phyloP scores from a whole-genome alignment of 2,329 filamentous ascomycete genomes.

The Daldinia sp. region DNA sequence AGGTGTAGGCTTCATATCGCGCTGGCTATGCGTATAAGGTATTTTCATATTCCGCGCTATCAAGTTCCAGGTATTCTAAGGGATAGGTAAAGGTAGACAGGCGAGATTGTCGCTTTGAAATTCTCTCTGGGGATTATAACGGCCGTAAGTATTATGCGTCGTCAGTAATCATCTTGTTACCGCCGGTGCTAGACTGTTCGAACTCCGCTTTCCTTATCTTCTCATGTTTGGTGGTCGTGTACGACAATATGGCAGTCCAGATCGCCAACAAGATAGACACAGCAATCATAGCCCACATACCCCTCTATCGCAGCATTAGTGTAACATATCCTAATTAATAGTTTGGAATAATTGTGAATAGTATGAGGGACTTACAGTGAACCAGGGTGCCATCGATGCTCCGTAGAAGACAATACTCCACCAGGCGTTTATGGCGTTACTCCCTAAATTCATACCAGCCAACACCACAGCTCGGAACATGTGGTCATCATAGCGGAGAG shows the following conservation, averaged over 20 bases:
- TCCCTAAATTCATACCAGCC: slow-evolving; percentile 78
- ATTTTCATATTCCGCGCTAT: too few species aligned
- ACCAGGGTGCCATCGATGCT: slow-evolving; percentile 74
- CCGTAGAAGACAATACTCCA: slow-evolving; percentile 80
- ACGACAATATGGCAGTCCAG: slow-evolving; percentile 69
- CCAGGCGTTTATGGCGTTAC: slow-evolving; percentile 77
- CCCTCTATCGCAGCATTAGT: slow-evolving; percentile 57
- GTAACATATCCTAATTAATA: neutral
- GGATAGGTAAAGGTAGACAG: neutral
- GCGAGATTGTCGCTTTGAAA: neutral
- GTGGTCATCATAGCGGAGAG: slow-evolving; percentile 72
- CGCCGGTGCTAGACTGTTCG: slow-evolving; percentile 11
- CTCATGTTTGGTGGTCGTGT: slow-evolving; percentile 57
- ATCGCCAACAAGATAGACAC: slow-evolving; percentile 68
- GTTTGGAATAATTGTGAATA: neutral
- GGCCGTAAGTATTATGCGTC: slow-evolving; percentile 24
- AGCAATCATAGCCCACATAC: slow-evolving; percentile 82
- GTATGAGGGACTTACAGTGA: slow-evolving; percentile 61
- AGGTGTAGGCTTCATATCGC: neutral
- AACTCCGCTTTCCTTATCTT: slow-evolving; percentile 44
- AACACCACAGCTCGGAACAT: slow-evolving; percentile 75
- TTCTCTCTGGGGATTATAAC: neutral
- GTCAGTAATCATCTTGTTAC: slow-evolving; percentile 24
- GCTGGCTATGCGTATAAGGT: too few species aligned
- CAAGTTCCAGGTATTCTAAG: neutral